These are phyloP conservation scores for Macrocybe gigantea DNA, from an alignment of 768 basidiomycete genomes.

Conservation along the genomic window DNA sequence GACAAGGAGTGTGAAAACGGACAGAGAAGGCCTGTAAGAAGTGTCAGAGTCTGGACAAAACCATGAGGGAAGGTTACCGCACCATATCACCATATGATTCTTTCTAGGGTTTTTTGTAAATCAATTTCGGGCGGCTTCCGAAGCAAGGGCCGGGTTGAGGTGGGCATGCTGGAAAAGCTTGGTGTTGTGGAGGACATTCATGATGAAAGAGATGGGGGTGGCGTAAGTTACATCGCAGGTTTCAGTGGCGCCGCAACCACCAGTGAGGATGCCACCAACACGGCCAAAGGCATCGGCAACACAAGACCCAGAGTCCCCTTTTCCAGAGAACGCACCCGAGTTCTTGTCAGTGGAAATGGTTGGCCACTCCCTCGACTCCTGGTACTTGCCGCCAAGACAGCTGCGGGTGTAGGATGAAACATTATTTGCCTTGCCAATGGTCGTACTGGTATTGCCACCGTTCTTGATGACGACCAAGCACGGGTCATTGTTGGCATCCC, in stretches of 20 bases:
- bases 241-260: constrained; percentile 17
- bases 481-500: constrained; percentile 14
- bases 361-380: constrained; percentile 21
- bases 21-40: no score
- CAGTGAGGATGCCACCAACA: constrained; percentile 23
- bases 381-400: constrained; percentile 6
- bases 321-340: constrained; percentile 26
- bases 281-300: constrained; percentile 18
- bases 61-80: no score
- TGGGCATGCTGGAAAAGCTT: no score
- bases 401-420: constrained; percentile 17
- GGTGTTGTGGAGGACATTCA: no score
- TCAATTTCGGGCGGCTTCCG: no score
- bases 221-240: constrained; percentile 20
- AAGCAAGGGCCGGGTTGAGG: no score
- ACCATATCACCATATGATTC: no score
- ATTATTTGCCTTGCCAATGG: constrained; percentile 22
- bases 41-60: no score
- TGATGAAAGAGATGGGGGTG: constrained; percentile 17
- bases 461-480: constrained; percentile 29
- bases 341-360: constrained; percentile 20
- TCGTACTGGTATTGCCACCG: constrained; percentile 21
- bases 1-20: no score
- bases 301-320: constrained; percentile 33
- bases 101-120: no score